Evolutionary conservation across 768 basidiomycete genomes (phyloP).

Genomic region (Calocybe cyanea): DNA sequence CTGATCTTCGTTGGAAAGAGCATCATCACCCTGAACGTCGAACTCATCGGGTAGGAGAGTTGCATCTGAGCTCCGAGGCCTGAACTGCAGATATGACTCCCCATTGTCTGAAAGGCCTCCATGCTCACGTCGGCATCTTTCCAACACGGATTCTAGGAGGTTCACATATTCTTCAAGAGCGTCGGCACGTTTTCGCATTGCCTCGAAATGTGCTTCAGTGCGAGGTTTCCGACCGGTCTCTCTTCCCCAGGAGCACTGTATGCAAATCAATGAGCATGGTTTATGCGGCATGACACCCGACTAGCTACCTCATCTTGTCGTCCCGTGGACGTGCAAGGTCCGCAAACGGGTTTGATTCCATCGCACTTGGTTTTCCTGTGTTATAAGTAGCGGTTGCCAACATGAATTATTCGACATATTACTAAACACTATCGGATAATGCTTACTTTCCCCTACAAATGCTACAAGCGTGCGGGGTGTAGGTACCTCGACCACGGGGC

Average conservation of each 20-base stretch:
- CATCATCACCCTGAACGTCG: conserved; percentile 17
- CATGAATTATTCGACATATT: not conserved
- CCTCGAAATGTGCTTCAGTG: conserved; percentile 43
- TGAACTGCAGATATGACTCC: conserved; percentile 27
- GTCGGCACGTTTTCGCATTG: conserved; percentile 36
- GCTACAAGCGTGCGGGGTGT: conserved; percentile 34
- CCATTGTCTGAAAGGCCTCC: conserved; percentile 23
- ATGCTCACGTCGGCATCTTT: conserved; percentile 37
- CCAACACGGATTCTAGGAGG: conserved; percentile 38
- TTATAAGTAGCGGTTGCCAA: not conserved
- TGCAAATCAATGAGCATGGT: not conserved
- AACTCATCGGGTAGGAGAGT: conserved; percentile 18
- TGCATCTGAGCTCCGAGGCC: conserved; percentile 23
- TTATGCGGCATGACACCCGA: not conserved
- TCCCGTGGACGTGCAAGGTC: conserved; percentile 33
- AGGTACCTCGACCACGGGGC: conserved; percentile 32
- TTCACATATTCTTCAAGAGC: conserved; percentile 37
- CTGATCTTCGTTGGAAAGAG: conserved; percentile 22
- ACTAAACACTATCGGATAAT: conserved; percentile 1
- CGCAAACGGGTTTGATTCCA: conserved; percentile 40
- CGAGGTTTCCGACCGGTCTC: conserved; percentile 37
- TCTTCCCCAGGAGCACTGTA: conserved; percentile 41
- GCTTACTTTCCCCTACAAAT: conserved; percentile 39
- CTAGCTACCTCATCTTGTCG: conserved; percentile 33
- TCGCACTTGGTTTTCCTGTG: conserved; percentile 45